Evolutionary conservation across 2,329 filamentous ascomycete species (phyloP), one percentile per base, ranked within the genome.

Genomic region (Paraphoma chrysanthemicola): DNA sequence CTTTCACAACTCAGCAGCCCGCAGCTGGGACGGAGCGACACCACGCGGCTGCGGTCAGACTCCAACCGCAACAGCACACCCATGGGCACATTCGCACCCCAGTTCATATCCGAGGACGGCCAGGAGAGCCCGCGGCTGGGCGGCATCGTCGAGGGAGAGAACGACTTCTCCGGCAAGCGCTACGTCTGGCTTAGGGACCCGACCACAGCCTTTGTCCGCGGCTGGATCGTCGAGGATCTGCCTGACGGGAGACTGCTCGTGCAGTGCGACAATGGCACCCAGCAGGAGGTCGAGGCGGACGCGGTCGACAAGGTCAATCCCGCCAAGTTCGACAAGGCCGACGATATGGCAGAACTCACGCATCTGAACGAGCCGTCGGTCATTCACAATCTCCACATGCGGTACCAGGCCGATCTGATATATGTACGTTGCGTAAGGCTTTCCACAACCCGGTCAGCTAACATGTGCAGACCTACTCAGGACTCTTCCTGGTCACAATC

Each of bases 271-370:
- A 92, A 97, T 83, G 94, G 93, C 68, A 90, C 95, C 88, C 92
- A 97, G 87, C 89, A 92, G 66, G 91, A 96, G 73, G 89, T 95
- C 48, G 89, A 94, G 64, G 80, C 86, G 49, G 93, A 98, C 69
- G 90, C 88, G 68, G 93, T 97, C 66, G 96, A 99, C 83, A 98
- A 97, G 79, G 96, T 99, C 81, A 99, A 99, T 79, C 95, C 95
- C 45, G 94, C 94, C 71, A 99, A 99, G 77, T 99, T 99, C 80
- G 95, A 99, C 85, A 99, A 97, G 79, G 94, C 94, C 63, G 93
- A 96, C 80, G 96, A 99, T 78, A 99, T 99, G 95, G 95, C 96
- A 23, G 95, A 99, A 77, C 85, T 99, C 72, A 99, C 95, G 6
- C 95, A 99, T 78, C 82, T 99, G 62, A 99, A 99, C 78, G 95